phyloP scores from a whole-genome alignment of 2,329 filamentous ascomycete species.

The Xylariaceae sp. region DNA sequence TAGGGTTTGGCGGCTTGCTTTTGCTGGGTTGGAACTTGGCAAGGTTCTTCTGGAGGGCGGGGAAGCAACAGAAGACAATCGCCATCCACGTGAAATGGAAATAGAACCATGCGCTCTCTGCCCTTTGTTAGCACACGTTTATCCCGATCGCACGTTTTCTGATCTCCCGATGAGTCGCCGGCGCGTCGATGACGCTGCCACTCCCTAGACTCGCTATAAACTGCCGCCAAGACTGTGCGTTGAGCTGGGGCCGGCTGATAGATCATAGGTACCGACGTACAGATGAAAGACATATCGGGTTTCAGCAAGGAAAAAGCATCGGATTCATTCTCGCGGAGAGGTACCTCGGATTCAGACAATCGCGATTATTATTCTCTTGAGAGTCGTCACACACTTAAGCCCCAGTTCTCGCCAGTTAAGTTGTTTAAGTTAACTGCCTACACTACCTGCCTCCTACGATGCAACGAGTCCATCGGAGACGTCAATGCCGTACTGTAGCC shows the following conservation, averaged over 20 bases:
- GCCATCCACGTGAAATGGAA: slow-evolving; percentile 15
- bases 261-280: slow-evolving; percentile 6
- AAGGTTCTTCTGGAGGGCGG: background rate
- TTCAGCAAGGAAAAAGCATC: background rate
- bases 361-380: slow-evolving; percentile 6
- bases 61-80: background rate
- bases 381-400: background rate
- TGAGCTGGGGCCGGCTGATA: slow-evolving; percentile 2
- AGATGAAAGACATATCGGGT: too few species aligned
- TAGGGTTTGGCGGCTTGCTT: slow-evolving; percentile 16
- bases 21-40: slow-evolving; percentile 6
- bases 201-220: slow-evolving; percentile 9
- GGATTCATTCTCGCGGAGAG: background rate
- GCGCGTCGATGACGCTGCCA: slow-evolving; percentile 4
- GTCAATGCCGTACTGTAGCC: background rate
- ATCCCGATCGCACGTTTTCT: background rate
- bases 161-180: slow-evolving; percentile 8
- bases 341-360: background rate
- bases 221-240: slow-evolving; percentile 14
- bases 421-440: background rate
- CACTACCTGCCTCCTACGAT: too few species aligned
- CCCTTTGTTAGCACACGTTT: too few species aligned
- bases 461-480: slow-evolving; percentile 3
- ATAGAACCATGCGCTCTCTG: slow-evolving; percentile 3
- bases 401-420: too few species aligned